phyloP scores from a whole-genome alignment of 2,329 filamentous ascomycete species.

The Mycocentrospora acerina region DNA sequence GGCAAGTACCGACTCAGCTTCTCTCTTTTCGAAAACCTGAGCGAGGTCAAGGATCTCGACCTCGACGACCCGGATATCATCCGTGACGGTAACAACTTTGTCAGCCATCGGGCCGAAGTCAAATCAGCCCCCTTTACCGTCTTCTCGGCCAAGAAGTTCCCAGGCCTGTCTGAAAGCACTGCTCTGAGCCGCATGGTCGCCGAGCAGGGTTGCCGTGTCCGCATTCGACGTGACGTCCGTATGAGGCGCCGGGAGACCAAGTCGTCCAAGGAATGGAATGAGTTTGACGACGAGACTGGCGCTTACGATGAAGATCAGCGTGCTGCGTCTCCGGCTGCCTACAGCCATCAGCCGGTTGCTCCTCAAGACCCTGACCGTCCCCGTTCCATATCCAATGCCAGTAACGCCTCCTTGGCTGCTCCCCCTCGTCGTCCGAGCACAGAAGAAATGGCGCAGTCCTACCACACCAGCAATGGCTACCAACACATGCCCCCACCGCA shows the following conservation, averaged over 20 bases:
- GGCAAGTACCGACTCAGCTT: slow-evolving; percentile 90
- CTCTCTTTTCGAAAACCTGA: slow-evolving; percentile 90
- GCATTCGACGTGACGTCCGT: slow-evolving; percentile 89
- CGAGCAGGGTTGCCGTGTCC: slow-evolving; percentile 94
- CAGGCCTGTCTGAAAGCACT: slow-evolving; percentile 87
- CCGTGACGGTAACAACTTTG: slow-evolving; percentile 53
- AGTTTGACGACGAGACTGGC: slow-evolving; percentile 57
- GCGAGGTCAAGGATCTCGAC: slow-evolving; percentile 79
- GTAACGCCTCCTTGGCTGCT: slow-evolving; percentile 41
- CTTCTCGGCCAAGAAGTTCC: slow-evolving; percentile 98
- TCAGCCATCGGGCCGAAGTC: slow-evolving; percentile 86
- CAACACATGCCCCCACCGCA: slow-evolving; percentile 46
- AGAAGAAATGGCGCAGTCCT: slow-evolving; percentile 47
- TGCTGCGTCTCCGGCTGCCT: slow-evolving; percentile 53
- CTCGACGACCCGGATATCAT: slow-evolving; percentile 49
- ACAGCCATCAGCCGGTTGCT: slow-evolving; percentile 44
- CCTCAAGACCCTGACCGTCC: slow-evolving; percentile 52
- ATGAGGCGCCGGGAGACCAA: slow-evolving; percentile 85
- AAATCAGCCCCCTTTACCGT: slow-evolving; percentile 86
- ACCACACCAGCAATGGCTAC: slow-evolving; percentile 40
- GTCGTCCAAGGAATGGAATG: slow-evolving; percentile 66
- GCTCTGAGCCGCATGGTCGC: slow-evolving; percentile 85
- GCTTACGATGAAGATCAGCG: slow-evolving; percentile 51
- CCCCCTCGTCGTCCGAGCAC: slow-evolving; percentile 47
- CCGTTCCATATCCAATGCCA: slow-evolving; percentile 63